phyloP scores from a whole-genome alignment of 352 stramenopile genomes.

The Elongisporangium undulatum region DNA sequence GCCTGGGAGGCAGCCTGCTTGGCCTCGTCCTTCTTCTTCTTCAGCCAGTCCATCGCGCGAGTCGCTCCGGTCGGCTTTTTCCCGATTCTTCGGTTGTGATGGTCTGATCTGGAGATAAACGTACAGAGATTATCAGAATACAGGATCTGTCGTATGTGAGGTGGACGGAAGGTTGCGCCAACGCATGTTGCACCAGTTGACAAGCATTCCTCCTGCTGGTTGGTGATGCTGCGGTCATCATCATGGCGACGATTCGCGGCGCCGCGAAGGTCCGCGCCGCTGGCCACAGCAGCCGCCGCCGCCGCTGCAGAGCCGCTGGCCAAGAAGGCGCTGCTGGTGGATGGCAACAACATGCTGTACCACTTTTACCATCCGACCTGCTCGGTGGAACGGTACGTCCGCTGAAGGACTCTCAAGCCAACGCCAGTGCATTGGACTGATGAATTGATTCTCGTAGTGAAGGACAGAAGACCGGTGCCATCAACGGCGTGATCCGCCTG shows the following conservation, averaged over 20 bases:
- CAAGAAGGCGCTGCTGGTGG: constrained; percentile 48
- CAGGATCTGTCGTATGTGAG: neutral
- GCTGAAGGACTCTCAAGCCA: neutral
- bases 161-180: neutral
- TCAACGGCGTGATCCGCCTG: constrained; percentile 36
- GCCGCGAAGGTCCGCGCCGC: neutral
- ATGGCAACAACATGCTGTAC: constrained; percentile 65
- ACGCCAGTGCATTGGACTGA: neutral
- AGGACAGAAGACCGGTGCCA: constrained; percentile 30
- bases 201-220: neutral
- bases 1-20: constrained; percentile 45
- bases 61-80: neutral
- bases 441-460: constrained; percentile 13
- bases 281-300: neutral
- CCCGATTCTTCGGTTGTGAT: neutral
- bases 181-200: neutral
- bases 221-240: neutral
- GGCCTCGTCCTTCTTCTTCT: constrained; percentile 79
- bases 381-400: constrained; percentile 24
- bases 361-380: constrained; percentile 49
- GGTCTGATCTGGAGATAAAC: neutral
- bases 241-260: neutral
- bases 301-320: constrained; percentile 3
- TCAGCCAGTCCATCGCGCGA: constrained; percentile 58
- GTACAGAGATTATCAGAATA: neutral